A percentile compares a stretch with the other conserved stretches of the same genome.
Conservation (phyloP, 345 rosid genomes). For the Turnera subulata region DNA sequence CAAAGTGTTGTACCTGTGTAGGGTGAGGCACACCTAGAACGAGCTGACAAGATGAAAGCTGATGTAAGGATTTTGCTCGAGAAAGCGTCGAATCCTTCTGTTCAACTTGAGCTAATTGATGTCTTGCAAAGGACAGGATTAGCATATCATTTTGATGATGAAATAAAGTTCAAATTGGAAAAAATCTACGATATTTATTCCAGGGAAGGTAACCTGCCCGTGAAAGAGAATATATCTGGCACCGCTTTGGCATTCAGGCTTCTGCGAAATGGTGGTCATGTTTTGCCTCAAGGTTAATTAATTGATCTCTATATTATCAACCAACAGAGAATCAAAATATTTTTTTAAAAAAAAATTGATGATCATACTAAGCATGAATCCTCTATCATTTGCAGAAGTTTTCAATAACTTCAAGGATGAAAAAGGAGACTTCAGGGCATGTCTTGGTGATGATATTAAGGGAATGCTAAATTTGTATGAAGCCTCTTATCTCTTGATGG, state of each 20-base stretch:
- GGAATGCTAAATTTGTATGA: constrained; percentile 18
- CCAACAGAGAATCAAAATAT: too few species aligned
- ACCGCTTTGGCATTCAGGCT: too few species aligned
- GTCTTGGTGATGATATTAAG: constrained; percentile 10
- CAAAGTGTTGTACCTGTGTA: neutral
- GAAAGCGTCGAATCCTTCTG: neutral
- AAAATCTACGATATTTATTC: neutral
- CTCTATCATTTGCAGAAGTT: neutral
- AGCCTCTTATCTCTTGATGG: constrained; percentile 9
- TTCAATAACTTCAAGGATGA: constrained; percentile 15
- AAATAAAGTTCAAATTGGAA: neutral
- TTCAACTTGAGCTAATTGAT: constrained; percentile 10
- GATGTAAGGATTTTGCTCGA: constrained; percentile 8
- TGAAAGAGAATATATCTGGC: too few species aligned
- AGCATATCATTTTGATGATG: constrained; percentile 15
- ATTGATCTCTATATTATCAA: too few species aligned
- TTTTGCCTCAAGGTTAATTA: too few species aligned
- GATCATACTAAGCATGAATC: too few species aligned
- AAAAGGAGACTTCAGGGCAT: constrained; percentile 2
- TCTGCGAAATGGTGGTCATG: too few species aligned
- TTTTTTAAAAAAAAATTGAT: too few species aligned
- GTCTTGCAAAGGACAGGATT: constrained; percentile 19
- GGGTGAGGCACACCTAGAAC: neutral
- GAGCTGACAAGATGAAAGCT: constrained; percentile 1
- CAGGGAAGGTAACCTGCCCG: too few species aligned